A percentile compares a stretch with the other conserved stretches of the same genome.
These are phyloP conservation scores for Geum urbanum DNA, from an alignment of 306 rosid genomes.

Conservation along the genomic window DNA sequence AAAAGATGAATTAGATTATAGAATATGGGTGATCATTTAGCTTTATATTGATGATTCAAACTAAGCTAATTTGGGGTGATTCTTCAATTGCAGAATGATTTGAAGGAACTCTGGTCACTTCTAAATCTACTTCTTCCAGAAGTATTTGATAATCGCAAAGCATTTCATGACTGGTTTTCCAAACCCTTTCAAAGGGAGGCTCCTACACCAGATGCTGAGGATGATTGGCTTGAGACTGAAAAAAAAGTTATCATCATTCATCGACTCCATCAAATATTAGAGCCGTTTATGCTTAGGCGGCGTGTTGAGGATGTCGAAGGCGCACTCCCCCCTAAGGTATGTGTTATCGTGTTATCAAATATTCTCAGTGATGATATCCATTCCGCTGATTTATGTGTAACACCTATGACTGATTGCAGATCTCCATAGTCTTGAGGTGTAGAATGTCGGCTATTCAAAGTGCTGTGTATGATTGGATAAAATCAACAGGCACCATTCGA, in stretches of 20 bases:
- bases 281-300: slow-evolving; percentile 98
- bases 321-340: slow-evolving; percentile 91
- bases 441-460: slow-evolving; percentile 94
- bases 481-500: slow-evolving; percentile 90
- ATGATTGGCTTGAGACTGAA: slow-evolving; percentile 99
- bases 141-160: slow-evolving; percentile 95
- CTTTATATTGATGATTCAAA: slow-evolving; percentile 8
- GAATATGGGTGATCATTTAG: slow-evolving; percentile 6
- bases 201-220: slow-evolving; percentile 70
- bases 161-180: slow-evolving; percentile 98
- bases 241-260: slow-evolving; percentile 92
- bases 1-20: background rate
- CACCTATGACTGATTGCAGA: slow-evolving; percentile 52
- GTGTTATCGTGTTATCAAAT: slow-evolving; percentile 28
- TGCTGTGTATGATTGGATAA: slow-evolving; percentile 93
- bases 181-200: slow-evolving; percentile 94
- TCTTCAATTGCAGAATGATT: slow-evolving; percentile 76
- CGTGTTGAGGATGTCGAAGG: slow-evolving; percentile 99
- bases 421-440: slow-evolving; percentile 75
- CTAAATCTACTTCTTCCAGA: slow-evolving; percentile 96
- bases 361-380: slow-evolving; percentile 18
- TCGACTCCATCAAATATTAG: slow-evolving; percentile 98
- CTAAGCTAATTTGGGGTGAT: slow-evolving; percentile 21
- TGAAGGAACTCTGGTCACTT: slow-evolving; percentile 98
- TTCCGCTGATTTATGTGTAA: slow-evolving; percentile 27